Conservation (phyloP, 768 basidiomycete species). For the Tephrocybe sp. region DNA sequence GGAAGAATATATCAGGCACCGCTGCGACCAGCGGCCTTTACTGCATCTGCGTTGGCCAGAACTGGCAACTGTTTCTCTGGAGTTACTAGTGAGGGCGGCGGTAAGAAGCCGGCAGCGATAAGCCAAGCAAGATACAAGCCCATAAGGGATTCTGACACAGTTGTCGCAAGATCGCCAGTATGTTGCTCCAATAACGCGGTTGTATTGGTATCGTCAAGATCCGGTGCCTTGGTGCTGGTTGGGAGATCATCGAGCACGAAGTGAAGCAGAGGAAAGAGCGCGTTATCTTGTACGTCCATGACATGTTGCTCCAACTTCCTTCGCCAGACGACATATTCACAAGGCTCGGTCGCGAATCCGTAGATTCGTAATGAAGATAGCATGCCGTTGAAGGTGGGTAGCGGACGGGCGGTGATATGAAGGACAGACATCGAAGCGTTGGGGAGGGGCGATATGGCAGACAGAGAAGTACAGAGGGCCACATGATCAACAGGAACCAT, state of each 20-base stretch:
- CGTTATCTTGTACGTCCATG: constrained; percentile 92
- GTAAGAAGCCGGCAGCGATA: constrained; percentile 79
- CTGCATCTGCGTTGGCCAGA: constrained; percentile 35
- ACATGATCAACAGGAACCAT: constrained; percentile 99
- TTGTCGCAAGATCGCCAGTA: constrained; percentile 37
- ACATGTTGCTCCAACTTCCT: constrained; percentile 92
- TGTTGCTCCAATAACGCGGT: constrained; percentile 52
- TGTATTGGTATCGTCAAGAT: constrained; percentile 86
- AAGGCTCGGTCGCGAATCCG: constrained; percentile 74
- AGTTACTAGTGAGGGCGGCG: constrained; percentile 39
- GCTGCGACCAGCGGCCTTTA: constrained; percentile 70
- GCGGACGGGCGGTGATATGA: constrained; percentile 84
- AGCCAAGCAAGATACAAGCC: constrained; percentile 93
- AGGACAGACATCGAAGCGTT: constrained; percentile 53
- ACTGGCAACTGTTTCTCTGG: constrained; percentile 48
- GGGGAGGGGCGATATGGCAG: constrained; percentile 60
- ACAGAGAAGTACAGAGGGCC: constrained; percentile 74
- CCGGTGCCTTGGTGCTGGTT: constrained; percentile 91
- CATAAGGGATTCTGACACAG: constrained; percentile 75
- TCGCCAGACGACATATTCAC: constrained; percentile 92
- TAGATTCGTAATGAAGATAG: constrained; percentile 70
- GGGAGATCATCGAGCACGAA: constrained; percentile 97
- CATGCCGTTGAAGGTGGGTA: constrained; percentile 86
- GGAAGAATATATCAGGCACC: constrained; percentile 33
- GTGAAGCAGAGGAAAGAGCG: constrained; percentile 93